Percentiles rank a stretch among this genome's conserved stretches.
Conservation (phyloP, 2,329 filamentous ascomycete genomes). For the Fusarium equiseti region DNA sequence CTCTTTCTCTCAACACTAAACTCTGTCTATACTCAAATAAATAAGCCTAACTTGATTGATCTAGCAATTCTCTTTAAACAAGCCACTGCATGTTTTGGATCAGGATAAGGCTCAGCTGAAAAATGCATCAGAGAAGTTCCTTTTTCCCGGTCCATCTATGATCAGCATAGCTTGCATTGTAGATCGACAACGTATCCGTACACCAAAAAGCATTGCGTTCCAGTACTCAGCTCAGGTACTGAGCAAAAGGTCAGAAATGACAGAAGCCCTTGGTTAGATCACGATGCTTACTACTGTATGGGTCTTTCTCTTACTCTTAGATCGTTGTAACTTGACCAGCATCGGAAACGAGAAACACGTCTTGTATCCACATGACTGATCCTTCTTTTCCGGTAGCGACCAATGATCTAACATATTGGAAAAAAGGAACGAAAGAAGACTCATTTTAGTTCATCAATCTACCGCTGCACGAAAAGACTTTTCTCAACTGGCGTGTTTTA, state of each 20-base stretch:
- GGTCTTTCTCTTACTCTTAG: not conserved
- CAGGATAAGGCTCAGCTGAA: slow-evolving; percentile 22
- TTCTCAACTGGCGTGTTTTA: slow-evolving; percentile 23
- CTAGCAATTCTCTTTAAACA: not conserved
- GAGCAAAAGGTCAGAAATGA: slow-evolving; percentile 15
- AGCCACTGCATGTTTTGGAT: slow-evolving; percentile 21
- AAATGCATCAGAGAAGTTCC: not conserved
- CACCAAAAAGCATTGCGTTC: not conserved
- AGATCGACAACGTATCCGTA: not conserved
- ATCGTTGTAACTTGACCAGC: slow-evolving; percentile 21
- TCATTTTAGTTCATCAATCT: not conserved
- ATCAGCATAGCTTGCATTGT: slow-evolving; percentile 4
- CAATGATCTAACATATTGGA: slow-evolving; percentile 28
- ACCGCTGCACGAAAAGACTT: slow-evolving; percentile 15
- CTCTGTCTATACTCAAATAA: not conserved
- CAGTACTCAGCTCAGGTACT: not conserved
- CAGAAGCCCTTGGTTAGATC: slow-evolving; percentile 6
- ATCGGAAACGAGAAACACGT: slow-evolving; percentile 27
- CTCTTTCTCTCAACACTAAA: slow-evolving; percentile 22
- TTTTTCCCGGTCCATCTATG: not conserved
- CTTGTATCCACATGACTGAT: slow-evolving; percentile 30
- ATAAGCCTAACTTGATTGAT: slow-evolving; percentile 6
- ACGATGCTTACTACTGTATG: slow-evolving; percentile 10
- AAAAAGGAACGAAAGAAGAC: slow-evolving; percentile 25
- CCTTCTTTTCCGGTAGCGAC: slow-evolving; percentile 23